Base-by-base conservation (phyloP, 768 basidiomycete species). In the Leccinum rimulosum region DNA sequence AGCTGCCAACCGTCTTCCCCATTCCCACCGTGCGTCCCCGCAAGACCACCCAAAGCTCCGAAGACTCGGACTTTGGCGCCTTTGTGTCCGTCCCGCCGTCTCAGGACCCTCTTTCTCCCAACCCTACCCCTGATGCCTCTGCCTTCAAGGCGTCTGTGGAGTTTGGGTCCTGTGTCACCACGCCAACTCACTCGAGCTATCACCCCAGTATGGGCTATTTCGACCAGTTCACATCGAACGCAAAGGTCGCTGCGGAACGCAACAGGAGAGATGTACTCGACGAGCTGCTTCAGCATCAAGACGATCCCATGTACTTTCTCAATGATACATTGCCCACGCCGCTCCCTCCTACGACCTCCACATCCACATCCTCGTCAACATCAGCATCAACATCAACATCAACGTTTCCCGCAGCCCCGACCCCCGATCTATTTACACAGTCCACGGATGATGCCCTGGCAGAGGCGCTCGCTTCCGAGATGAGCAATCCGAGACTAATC, bases 281-380 rank as follows among this genome's bases (percentile, higher is more conserved):
- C 49, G 88, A 91, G 67, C 70, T 91, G 36, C 68, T 90, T 38
- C 64, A 79, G 59, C 83, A 87, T 59, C 82, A 90, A 70, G 85
- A 88, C 53, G 88, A 91, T 68, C 88, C 88, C 1, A 69, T 89
- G 64, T 87, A 85, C 67, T 87, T 84, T 76, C 57, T 84, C 57
- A 49, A 19, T 43, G n/a, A 67, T 56, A n/a, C 61, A 61, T 58
- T 35, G 1, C 4, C 61, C 33, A 47, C 59, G 52, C 50, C 62
- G 53, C 57, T 59, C 55, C 11, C 60, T n/a, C 15, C 57, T 14
- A 14, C 52, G n/a, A 52, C 56, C 33, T 50, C 58, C 50, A 38
- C 33, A 28, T 28, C 28, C 49, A 40, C 8, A 40, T n/a, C 40
- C 9, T 40, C 40, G n/a, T 40, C 8, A 3, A 40, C 8, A 9